A percentile compares a stretch with the other conserved stretches of the same genome.
Conservation (phyloP, 2,329 filamentous ascomycete species). For the Phyllosticta citribraziliensis region DNA sequence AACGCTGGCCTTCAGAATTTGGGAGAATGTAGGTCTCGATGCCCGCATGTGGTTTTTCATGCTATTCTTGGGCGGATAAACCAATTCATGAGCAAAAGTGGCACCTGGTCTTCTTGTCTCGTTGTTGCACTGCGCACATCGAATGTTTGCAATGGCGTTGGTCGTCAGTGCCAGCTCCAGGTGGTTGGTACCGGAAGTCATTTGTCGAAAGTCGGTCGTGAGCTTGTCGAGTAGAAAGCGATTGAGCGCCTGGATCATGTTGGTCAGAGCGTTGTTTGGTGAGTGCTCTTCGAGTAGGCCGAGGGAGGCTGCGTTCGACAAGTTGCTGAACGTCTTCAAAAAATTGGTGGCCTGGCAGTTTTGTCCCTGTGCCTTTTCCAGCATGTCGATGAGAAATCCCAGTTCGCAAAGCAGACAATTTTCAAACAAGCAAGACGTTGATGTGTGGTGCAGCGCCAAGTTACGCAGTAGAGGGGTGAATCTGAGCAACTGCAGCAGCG, state of each 20-base stretch:
- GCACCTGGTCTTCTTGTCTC: constrained; percentile 73
- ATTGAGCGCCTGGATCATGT: constrained; percentile 77
- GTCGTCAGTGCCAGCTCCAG: constrained; percentile 70
- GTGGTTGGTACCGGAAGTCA: constrained; percentile 44
- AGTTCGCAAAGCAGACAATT: constrained; percentile 86
- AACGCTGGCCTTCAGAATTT: constrained; percentile 84
- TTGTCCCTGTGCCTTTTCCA: constrained; percentile 86
- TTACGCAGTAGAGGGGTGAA: constrained; percentile 87
- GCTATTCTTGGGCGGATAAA: constrained; percentile 59
- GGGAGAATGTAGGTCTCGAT: constrained; percentile 59
- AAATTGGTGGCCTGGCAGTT: constrained; percentile 96
- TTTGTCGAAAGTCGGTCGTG: constrained; percentile 62
- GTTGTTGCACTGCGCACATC: constrained; percentile 77
- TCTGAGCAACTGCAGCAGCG: constrained; percentile 80
- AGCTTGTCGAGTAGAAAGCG: constrained; percentile 80
- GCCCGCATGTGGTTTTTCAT: constrained; percentile 46
- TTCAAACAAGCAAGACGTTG: constrained; percentile 72
- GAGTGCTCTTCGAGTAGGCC: constrained; percentile 78
- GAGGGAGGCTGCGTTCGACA: constrained; percentile 65
- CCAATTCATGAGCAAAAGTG: constrained; percentile 74
- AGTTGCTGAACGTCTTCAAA: constrained; percentile 76
- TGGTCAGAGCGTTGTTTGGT: constrained; percentile 61
- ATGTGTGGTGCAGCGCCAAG: constrained; percentile 76
- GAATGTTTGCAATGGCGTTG: constrained; percentile 61
- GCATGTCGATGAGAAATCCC: constrained; percentile 94